Percentiles rank a stretch among this genome's conserved stretches.
These are phyloP conservation scores for Thermoascus crustaceus DNA, from an alignment of 2,329 filamentous ascomycete genomes.

Conservation along the genomic window DNA sequence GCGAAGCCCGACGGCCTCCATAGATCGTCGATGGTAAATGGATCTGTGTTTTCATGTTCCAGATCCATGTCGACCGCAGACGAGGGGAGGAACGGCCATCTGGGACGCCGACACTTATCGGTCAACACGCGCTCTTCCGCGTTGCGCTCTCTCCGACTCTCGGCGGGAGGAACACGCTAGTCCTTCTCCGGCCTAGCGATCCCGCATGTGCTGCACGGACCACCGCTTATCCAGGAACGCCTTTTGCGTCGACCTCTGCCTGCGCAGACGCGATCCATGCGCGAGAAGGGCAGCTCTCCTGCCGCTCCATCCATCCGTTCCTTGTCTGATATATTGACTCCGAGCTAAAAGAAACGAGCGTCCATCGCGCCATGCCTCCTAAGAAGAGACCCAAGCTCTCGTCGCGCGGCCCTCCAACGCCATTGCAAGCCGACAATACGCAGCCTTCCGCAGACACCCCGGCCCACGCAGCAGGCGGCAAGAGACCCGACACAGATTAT, in stretches of 20 bases:
- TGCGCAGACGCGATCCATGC: constrained; percentile 4
- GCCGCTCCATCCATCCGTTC: too few species aligned
- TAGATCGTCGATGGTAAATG: constrained; percentile 28
- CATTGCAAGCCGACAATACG: constrained; percentile 20
- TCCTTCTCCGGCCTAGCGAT: constrained; percentile 9
- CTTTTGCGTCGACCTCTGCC: constrained; percentile 2
- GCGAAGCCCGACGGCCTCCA: constrained; percentile 33
- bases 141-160: not conserved
- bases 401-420: constrained; percentile 24
- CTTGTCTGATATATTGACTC: not conserved
- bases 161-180: constrained; percentile 8
- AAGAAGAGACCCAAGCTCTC: constrained; percentile 56
- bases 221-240: constrained; percentile 17
- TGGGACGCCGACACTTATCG: not conserved
- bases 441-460: constrained; percentile 22
- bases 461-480: constrained; percentile 20
- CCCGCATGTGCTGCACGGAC: constrained; percentile 14
- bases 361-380: constrained; percentile 28
- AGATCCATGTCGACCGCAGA: constrained; percentile 9
- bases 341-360: not conserved
- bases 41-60: constrained; percentile 14
- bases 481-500: constrained; percentile 31
- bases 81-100: not conserved
- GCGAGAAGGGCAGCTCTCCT: not conserved
- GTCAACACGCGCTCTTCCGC: constrained; percentile 1